Percentiles rank a stretch among this genome's conserved stretches.
Evolutionary conservation across 768 basidiomycete species (phyloP).

Genomic region (Pisolithus tinctorius): DNA sequence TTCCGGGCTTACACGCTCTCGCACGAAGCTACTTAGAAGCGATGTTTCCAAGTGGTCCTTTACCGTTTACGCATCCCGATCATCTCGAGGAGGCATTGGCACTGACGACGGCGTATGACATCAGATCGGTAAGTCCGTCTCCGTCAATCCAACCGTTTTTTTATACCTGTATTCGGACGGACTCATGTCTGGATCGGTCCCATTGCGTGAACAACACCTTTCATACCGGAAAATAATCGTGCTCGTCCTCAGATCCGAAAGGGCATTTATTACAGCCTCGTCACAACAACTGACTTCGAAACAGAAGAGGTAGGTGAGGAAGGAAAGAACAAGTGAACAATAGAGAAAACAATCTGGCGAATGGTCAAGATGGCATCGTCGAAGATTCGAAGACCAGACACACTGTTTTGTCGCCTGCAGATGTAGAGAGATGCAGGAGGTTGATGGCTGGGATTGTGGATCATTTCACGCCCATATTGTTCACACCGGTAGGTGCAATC

Average conservation of each 20-base stretch:
- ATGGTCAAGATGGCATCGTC: neutral
- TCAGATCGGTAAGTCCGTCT: conserved; percentile 41
- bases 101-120: conserved; percentile 41
- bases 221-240: conserved; percentile 1
- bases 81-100: conserved; percentile 47
- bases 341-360: neutral
- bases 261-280: conserved; percentile 55
- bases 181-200: neutral
- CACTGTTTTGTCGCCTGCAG: conserved; percentile 26
- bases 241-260: conserved; percentile 44
- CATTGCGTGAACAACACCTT: neutral
- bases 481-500: conserved; percentile 44
- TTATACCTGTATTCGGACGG: too few species aligned
- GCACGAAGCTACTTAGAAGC: conserved; percentile 37
- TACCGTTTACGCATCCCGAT: conserved; percentile 35
- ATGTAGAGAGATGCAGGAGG: conserved; percentile 35
- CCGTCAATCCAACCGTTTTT: neutral
- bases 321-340: conserved; percentile 2
- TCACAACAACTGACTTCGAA: conserved; percentile 54
- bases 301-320: conserved; percentile 19
- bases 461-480: conserved; percentile 66
- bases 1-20: conserved; percentile 44
- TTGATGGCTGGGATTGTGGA: conserved; percentile 52
- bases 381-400: conserved; percentile 5
- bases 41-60: conserved; percentile 45